Conservation (phyloP, 345 rosid species). For the Hibiscus tridactylites region DNA sequence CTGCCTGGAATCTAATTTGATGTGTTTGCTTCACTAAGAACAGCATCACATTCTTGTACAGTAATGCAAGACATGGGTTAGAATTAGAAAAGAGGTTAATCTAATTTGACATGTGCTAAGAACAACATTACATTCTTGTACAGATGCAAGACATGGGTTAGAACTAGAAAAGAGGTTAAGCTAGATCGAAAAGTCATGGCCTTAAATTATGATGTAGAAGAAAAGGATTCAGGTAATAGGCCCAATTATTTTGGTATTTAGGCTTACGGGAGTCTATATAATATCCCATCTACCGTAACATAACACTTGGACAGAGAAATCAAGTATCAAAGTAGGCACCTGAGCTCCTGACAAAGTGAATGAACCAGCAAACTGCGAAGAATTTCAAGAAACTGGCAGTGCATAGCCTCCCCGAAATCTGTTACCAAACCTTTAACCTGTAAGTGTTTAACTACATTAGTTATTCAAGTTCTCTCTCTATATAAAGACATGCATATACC, state of each 20-base stretch:
- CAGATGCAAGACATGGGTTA: background rate
- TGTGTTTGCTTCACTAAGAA: background rate
- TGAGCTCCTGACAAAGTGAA: background rate
- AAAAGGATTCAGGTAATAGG: background rate
- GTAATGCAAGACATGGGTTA: background rate
- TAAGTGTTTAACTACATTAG: background rate
- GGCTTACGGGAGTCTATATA: background rate
- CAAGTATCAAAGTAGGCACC: background rate
- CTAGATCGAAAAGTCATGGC: background rate
- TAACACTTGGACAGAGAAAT: background rate
- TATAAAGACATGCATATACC: background rate
- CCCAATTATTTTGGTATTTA: background rate
- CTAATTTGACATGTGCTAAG: background rate
- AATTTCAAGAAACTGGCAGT: background rate
- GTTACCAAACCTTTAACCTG: background rate
- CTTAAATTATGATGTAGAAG: background rate
- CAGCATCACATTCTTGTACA: background rate
- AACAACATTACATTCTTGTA: background rate
- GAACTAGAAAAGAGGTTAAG: background rate
- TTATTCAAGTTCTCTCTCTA: background rate
- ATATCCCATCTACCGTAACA: background rate
- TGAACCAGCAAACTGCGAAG: background rate
- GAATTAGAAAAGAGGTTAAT: background rate
- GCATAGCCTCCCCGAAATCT: background rate
- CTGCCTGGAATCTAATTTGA: background rate